Conservation (phyloP, 2,329 filamentous ascomycete genomes). For the Aspergillus fischeri region DNA sequence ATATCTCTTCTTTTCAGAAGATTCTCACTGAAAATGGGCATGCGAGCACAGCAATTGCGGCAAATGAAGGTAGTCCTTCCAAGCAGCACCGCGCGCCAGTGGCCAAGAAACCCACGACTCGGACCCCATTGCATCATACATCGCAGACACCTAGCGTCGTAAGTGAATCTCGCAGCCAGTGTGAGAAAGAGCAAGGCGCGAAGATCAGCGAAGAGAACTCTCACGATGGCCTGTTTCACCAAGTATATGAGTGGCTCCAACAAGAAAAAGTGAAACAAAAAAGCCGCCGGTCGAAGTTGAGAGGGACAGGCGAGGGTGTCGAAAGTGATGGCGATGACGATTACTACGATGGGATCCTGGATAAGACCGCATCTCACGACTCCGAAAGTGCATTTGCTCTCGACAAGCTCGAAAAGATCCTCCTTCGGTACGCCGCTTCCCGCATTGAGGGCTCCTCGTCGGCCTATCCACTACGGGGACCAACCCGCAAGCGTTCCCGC, state of each 20-base stretch:
- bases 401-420: constrained; percentile 74
- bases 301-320: constrained; percentile 39
- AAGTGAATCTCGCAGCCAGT: constrained; percentile 18
- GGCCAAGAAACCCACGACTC: constrained; percentile 24
- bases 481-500: constrained; percentile 32
- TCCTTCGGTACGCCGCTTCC: constrained; percentile 37
- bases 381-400: constrained; percentile 71
- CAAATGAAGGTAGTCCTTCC: constrained; percentile 18
- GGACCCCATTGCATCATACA: constrained; percentile 19
- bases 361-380: constrained; percentile 51
- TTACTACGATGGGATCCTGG: constrained; percentile 18
- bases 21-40: constrained; percentile 17
- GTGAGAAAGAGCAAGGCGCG: constrained; percentile 24
- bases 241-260: constrained; percentile 79
- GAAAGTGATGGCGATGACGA: constrained; percentile 25
- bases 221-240: constrained; percentile 54
- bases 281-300: constrained; percentile 49
- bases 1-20: constrained; percentile 21
- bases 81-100: constrained; percentile 28
- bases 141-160: constrained; percentile 25
- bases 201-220: constrained; percentile 27
- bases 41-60: constrained; percentile 12
- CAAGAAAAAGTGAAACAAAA: constrained; percentile 68
- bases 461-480: constrained; percentile 18
- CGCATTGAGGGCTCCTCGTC: constrained; percentile 23